Base-by-base conservation (phyloP, 257 asterid species). In the Leonotis leonurus region DNA sequence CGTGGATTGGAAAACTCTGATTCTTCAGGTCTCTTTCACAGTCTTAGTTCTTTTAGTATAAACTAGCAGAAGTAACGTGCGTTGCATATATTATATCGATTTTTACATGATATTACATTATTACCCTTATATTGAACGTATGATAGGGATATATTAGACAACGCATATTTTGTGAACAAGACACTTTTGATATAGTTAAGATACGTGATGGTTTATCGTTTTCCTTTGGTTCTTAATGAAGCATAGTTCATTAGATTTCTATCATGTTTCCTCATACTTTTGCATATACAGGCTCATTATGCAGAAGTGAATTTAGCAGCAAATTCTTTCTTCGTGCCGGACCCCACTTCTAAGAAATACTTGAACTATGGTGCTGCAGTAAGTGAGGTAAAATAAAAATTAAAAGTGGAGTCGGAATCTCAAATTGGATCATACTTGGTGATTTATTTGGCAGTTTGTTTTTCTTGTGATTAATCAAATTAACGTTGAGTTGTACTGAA, bases 291-390 rank as follows among this genome's bases (percentile, higher is more conserved):
- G 70, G 70, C 70, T 12, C 54, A 65, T 59, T 25, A 24, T 27
- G 62, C 26, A 54, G 12, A 52, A 11, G 70, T 65, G 70, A 65
- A 53, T 43, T 53, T 65, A 52, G 54, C 62, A 1, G 70, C 30
- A 3, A 53, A 65, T 43, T 52, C 62, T 11, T 53, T 53, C 14
- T 65, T 65, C 22, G 70, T 65, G 9, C 62, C 70, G 1, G 55
- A 65, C 35, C 45, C 62, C 44, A 40, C 32, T 27, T 39, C 62
- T 9, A 39, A 0, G 62, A 27, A 0, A 29, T 65, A 65, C 33
- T 30, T 65, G 35, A 65, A 65, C 55, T 65, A 65, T 3, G 70
- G 70, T 16, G 70, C 62, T 53, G 70, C 70, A 11, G 62, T 40
- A 25, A 65, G 62, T 40, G 70, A 65, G 70, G 69, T 33, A 64